Base-by-base conservation (phyloP, 78 protist genomes). In the Blattamonas nauphoetae region DNA sequence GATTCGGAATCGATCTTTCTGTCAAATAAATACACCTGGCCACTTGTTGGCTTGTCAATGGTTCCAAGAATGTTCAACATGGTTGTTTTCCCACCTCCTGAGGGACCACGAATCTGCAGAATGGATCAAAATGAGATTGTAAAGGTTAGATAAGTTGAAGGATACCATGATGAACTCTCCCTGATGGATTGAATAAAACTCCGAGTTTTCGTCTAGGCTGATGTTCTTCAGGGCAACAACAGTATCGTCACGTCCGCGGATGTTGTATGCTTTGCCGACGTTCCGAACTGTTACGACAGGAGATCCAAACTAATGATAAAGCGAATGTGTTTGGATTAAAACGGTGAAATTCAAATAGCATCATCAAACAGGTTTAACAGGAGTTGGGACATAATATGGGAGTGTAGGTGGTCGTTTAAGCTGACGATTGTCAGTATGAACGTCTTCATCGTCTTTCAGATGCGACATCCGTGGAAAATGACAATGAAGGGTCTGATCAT, bases 51-150 rank as follows among this genome's bases (percentile, higher is more conserved):
- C 78, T 63, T 35, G 81, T 96, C 98, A 21, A 96, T 82, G 42
- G 97, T 94, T 35, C 98, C 98, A 36, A 96, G 36, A 35, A 95
- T 32, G 85, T 96, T 95, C 21, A 95, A 83, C 45, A 95, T 85
- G 0, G 94, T 91, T 46, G 98, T 96, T 87, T 96, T 96, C 43
- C 98, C 98, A 45, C 98, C 97, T 3, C 98, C 98, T 0, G 93
- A 88, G 2, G 98, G 98, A 32, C 98, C 98, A 33, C 97, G 85
- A 41, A 96, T 90, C 71, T 55, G 71, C 71, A 21, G 21, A 55
- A 55, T 29, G 71, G 21, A 55, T 55, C 11, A 29, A 11, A 55
- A 55, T 55, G 21, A 11, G 71, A 55, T 29, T 11, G 11, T 55
- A 55, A 55, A 55, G 71, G 71, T 11, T 29, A 55, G 21, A 11